phyloP scores from a whole-genome alignment of 2,329 filamentous ascomycete species.

The Myriosclerotinia scirpicola region DNA sequence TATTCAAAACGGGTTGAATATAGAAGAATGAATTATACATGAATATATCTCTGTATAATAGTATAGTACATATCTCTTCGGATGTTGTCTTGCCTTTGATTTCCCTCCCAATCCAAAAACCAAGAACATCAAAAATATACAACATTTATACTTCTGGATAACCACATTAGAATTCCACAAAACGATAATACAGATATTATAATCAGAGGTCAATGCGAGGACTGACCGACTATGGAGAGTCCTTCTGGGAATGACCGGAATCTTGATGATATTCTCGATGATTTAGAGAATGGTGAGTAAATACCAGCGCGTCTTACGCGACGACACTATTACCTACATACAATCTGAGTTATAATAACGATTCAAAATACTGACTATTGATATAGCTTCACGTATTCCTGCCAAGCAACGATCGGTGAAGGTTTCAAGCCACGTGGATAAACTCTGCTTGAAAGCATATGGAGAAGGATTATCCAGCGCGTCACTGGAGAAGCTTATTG shows the following conservation, averaged over 20 bases:
- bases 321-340: neutral
- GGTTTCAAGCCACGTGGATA: constrained; percentile 64
- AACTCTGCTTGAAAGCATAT: constrained; percentile 62
- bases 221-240: constrained; percentile 5
- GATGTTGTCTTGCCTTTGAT: neutral
- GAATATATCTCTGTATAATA: too few relatives aligned
- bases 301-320: constrained; percentile 27
- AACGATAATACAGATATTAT: neutral
- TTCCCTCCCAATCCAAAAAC: neutral
- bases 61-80: neutral
- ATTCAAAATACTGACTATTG: constrained; percentile 23
- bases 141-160: neutral
- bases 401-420: constrained; percentile 64
- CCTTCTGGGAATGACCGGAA: neutral
- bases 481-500: constrained; percentile 62
- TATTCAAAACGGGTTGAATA: neutral
- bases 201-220: neutral
- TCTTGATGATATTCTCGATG: constrained; percentile 32
- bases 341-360: neutral
- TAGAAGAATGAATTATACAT: neutral
- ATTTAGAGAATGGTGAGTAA: constrained; percentile 35
- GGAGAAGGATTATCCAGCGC: constrained; percentile 64
- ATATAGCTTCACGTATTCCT: constrained; percentile 57
- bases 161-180: neutral
- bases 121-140: constrained; percentile 6